phyloP scores from a whole-genome alignment of 2,329 filamentous ascomycete genomes.

The Cordyceps fumosorosea region DNA sequence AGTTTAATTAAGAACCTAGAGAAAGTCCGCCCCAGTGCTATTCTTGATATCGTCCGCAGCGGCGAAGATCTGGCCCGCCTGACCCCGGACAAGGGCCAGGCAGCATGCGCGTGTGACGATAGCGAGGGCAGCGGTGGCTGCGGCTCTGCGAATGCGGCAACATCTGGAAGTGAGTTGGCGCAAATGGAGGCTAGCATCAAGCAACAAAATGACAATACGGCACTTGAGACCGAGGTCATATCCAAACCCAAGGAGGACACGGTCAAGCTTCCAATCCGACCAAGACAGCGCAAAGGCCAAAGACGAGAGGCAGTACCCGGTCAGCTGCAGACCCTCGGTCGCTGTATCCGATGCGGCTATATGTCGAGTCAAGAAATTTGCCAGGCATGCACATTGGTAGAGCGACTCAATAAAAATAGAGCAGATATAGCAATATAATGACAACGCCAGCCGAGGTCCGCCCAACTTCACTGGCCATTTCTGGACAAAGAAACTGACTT shows the following conservation, averaged over 20 bases:
- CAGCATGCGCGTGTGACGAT: conserved; percentile 31
- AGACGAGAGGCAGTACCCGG: conserved; percentile 22
- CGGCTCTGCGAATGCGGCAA: conserved; percentile 56
- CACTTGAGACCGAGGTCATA: conserved; percentile 28
- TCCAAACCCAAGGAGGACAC: conserved; percentile 20
- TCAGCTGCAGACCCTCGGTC: conserved; percentile 68
- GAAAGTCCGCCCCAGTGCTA: conserved; percentile 85
- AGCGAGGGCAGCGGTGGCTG: conserved; percentile 56
- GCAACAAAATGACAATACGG: conserved; percentile 16
- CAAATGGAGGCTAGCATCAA: conserved; percentile 59
- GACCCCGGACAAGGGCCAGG: conserved; percentile 32
- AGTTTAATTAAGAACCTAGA: conserved; percentile 93
- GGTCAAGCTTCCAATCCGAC: conserved; percentile 30
- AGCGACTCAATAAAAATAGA: conserved; percentile 79
- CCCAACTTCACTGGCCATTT: background rate
- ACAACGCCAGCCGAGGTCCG: background rate
- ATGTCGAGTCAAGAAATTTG: conserved; percentile 91
- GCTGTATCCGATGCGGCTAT: conserved; percentile 84
- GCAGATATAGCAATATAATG: conserved; percentile 50
- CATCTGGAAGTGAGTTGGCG: conserved; percentile 70
- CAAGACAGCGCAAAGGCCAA: conserved; percentile 21
- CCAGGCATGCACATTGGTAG: conserved; percentile 86
- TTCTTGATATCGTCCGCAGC: conserved; percentile 87
- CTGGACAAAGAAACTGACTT: background rate
- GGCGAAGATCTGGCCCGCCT: conserved; percentile 93